Evolutionary conservation across 108 stramenopile species (phyloP).

Genomic region (Schizochytrium sp.): DNA sequence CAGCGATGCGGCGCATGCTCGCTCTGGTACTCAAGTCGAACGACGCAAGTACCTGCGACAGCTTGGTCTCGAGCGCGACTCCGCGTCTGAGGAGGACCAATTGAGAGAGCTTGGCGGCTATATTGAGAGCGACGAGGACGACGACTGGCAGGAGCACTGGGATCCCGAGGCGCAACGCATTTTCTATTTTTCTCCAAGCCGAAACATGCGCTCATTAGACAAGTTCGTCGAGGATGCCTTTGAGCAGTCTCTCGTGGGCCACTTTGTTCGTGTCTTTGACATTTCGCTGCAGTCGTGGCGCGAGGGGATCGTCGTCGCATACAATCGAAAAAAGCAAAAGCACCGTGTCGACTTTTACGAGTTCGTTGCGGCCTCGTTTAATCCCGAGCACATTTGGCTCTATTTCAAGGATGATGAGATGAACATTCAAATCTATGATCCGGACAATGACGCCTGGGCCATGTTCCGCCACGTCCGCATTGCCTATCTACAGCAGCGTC

Average conservation of each 20-base stretch:
- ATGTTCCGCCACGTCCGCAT: slow-evolving; percentile 3
- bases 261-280: not conserved
- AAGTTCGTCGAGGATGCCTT: not conserved
- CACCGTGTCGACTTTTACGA: not conserved
- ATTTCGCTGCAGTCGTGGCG: not conserved
- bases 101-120: not conserved
- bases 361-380: not conserved
- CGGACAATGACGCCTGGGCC: not conserved
- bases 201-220: not conserved
- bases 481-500: not conserved
- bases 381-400: not conserved
- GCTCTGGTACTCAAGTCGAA: not conserved
- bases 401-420: not conserved
- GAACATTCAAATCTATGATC: not conserved
- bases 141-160: slow-evolving; percentile 17
- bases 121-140: not conserved
- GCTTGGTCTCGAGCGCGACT: not conserved
- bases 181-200: not conserved
- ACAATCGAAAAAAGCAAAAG: not conserved
- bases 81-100: not conserved
- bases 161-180: not conserved
- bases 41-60: not conserved
- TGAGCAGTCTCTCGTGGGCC: not conserved
- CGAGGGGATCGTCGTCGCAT: not conserved
- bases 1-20: not conserved